phyloP scores from a whole-genome alignment of 2,329 filamentous ascomycete genomes.

The Xylariaceae sp. region DNA sequence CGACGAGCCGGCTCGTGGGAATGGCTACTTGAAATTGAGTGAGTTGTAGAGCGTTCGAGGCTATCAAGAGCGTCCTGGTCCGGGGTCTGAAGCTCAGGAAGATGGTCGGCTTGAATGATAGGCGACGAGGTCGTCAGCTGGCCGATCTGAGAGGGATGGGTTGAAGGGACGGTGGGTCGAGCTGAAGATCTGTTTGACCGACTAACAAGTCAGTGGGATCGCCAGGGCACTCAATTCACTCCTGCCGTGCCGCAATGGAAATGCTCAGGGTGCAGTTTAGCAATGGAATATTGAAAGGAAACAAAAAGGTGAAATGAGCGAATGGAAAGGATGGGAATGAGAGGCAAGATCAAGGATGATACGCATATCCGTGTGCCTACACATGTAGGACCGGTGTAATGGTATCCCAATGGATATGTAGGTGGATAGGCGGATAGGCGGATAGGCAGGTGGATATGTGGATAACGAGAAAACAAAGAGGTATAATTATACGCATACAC shows the following conservation, averaged over 20 bases:
- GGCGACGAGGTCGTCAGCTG: slow-evolving; percentile 72
- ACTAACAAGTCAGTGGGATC: slow-evolving; percentile 22
- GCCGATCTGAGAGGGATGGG: slow-evolving; percentile 67
- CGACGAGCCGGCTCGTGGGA: slow-evolving; percentile 36
- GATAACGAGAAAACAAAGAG: background rate
- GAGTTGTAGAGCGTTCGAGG: slow-evolving; percentile 43
- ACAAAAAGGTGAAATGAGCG: slow-evolving; percentile 1
- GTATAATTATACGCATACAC: background rate
- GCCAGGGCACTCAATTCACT: slow-evolving; percentile 14
- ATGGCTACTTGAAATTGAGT: slow-evolving; percentile 38
- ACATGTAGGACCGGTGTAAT: background rate
- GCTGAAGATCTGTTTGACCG: slow-evolving; percentile 32
- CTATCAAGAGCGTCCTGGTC: slow-evolving; percentile 36
- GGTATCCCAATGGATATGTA: background rate
- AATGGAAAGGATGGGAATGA: background rate
- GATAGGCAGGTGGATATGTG: background rate
- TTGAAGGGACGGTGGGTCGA: slow-evolving; percentile 54
- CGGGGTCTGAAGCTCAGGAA: slow-evolving; percentile 47
- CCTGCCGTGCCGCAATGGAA: background rate
- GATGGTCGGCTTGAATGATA: slow-evolving; percentile 60
- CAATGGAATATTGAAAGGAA: slow-evolving; percentile 9
- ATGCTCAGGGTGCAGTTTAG: slow-evolving; percentile 1
- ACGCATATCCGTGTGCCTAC: too few species aligned
- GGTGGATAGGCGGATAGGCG: background rate
- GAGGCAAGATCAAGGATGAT: background rate